Evolutionary conservation across 2,329 filamentous ascomycete genomes (phyloP).

Genomic region (Penicillium sp.): DNA sequence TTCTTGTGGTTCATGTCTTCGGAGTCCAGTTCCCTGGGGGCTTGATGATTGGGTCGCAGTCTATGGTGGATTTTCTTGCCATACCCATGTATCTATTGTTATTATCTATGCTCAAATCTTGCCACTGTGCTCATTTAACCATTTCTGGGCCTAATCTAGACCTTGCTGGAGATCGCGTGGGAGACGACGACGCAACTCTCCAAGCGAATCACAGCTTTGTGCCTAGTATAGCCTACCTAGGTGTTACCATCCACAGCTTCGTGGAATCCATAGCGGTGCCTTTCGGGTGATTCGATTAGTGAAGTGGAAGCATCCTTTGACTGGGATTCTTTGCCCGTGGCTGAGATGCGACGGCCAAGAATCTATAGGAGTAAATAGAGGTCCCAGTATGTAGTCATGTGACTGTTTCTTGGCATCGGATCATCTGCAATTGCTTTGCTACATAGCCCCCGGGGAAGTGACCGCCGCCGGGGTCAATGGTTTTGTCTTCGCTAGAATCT

Average conservation of each 20-base stretch:
- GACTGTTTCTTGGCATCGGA: neutral
- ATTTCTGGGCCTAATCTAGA: neutral
- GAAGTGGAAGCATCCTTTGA: too few relatives aligned
- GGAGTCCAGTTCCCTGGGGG: neutral
- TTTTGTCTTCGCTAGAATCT: neutral
- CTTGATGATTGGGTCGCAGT: constrained; percentile 1
- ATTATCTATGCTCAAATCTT: neutral
- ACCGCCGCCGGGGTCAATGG: neutral
- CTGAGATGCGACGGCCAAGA: neutral
- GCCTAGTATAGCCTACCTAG: too few relatives aligned
- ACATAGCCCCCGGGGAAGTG: neutral
- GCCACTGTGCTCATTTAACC: neutral
- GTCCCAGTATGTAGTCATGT: neutral
- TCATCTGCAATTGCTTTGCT: constrained; percentile 8
- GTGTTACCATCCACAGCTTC: too few relatives aligned
- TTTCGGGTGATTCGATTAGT: neutral
- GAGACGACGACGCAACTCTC: too few relatives aligned
- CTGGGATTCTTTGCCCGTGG: too few relatives aligned
- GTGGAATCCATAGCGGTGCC: too few relatives aligned
- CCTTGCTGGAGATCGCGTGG: too few relatives aligned
- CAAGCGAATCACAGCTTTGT: too few relatives aligned
- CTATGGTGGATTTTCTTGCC: neutral
- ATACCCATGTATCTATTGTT: constrained; percentile 12
- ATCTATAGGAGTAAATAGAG: neutral
- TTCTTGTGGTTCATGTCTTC: constrained; percentile 1